Evolutionary conservation across 495 filamentous ascomycete species (phyloP), one percentile per base, ranked within the genome.

Genomic region (Chaetomium fimeti): DNA sequence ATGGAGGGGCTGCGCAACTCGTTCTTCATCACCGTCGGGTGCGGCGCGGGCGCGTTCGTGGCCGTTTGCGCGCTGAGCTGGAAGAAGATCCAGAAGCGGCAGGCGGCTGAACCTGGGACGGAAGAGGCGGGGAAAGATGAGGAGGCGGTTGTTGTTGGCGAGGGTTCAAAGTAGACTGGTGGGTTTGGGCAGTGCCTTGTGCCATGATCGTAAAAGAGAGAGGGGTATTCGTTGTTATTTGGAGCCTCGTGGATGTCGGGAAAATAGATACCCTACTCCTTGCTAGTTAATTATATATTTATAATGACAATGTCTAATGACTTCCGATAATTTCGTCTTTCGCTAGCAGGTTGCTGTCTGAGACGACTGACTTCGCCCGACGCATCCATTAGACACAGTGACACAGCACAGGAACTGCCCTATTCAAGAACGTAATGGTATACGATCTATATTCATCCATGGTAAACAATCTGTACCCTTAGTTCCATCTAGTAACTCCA

Each of bases 81-180:
- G 80, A 80, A 75, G 74, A 81, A 76, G 71, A 77, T 82, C 16
- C 75, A 79, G 72, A 76, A 74, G 67, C 51, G 60, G 40, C 58
- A 55, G 28, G 60, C 57, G 7, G 27, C 38, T 48, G 45, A 5
- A 6, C 1, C 16, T 18, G 45, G n/a, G n/a, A n/a, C 22, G 20
- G 45, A n/a, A 4, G 45, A 49, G 45, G 45, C 45, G 16, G 45
- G 24, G 20, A 49, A 47, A 2, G 43, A 16, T 3, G 43, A 47
- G 43, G n/a, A 16, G 4, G n/a, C 8, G 45, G 20, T 18, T n/a
- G 43, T 16, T 6, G 43, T 6, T 47, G 18, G 5, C 13, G 43
- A 49, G 20, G 15, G n/a, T 6, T 24, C 16, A 20, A 49, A 11
- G 20, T n/a, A 20, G 43, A 22, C 45, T 2, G 40, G 45, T 49